Base-by-base conservation (phyloP, 1,284 basidiomycete species). In the Heliocybe sulcata region DNA sequence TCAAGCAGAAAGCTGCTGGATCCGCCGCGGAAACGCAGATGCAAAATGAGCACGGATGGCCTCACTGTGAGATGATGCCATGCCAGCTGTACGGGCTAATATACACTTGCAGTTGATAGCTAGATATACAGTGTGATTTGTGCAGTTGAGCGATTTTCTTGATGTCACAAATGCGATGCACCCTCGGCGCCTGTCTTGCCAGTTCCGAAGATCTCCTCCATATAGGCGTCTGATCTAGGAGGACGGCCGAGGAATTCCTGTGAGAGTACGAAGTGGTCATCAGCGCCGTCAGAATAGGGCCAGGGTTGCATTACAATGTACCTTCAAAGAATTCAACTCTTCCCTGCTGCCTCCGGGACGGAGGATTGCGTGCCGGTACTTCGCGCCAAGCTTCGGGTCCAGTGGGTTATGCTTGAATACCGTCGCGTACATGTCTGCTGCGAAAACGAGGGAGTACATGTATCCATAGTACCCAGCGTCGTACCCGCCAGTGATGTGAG, bases 391-490 rank as follows among this genome's bases (percentile, higher is more conserved):
- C 22, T 68, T 70, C 1, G 85, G 82, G 63, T 86, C 80, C 57
- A 93, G 73, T 23, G 89, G 90, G 60, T 88, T 84, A 45, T 74
- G 71, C 65, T 87, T 85, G 74, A 92, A 92, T n/a, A 92, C 79
- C 3, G 85, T 85, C 47, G 77, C 72, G 68, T 87, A 91, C 87
- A 91, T 91, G 67, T 91, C 88, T 45, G 84, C 78, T 0, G 87
- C 85, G 66, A 89, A 90, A 29, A 89, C 87, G 20, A 87, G 74
- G 6, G 83, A 87, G 60, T 85, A 89, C 1, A 77, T 83, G 66
- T 87, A 86, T 1, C 86, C 87, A 64, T 92, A 92, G 65, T 91
- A 91, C 12, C 89, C 88, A 10, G 85, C 87, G 61, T 90, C 87
- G 60, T 91, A 89, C 11, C 85, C 87, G 12, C 84, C 82, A 16